Base-by-base conservation (phyloP, 352 stramenopile species). In the Discostella stelligera region DNA sequence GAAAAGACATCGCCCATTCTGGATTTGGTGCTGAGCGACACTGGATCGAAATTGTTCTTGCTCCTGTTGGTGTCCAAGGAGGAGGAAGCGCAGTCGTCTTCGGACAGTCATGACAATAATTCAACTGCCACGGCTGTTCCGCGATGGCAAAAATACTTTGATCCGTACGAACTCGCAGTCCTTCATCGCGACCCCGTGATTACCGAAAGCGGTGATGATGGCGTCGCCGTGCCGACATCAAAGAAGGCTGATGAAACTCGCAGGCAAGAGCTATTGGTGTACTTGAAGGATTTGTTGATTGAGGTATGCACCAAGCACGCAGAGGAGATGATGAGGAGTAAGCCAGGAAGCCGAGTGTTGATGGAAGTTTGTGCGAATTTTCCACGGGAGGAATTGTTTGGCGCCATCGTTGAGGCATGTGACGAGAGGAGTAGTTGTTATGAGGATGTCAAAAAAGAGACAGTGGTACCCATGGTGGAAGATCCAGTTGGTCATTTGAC, bases 181-280 rank as follows among this genome's bases (percentile, higher is more conserved):
- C 77, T 94, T 10, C 65, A 79, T 44, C 65, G 74, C 52, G 72
- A 84, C 71, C 74, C 77, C 13, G 72, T 71, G 10, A 73, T 82
- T 11, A 79, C 84, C 13, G 71, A 84, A 62, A 84, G 91, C 56
- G 84, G 82, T 11, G 79, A 83, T 20, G 52, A 81, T 37, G n/a
- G n/a, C n/a, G n/a, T n/a, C n/a, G 77, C 77, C 21, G 74, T 89
- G n/a, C 73, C 79, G 3, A 93, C 87, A 9, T 87, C 65, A n/a
- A 94, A 92, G 68, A 94, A 94, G 71, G 84, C 89, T 46, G 69
- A 85, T 18, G 80, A 83, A 39, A 80, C 83, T 18, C 77, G 88
- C 50, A 76, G 84, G 50, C 71, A 85, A 66, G 90, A 94, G 64
- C 66, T 93, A 21, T 20, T 92, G 0, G 76, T 90, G 30, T 88